Percentiles rank a stretch among this genome's conserved stretches.
phyloP scores from a whole-genome alignment of 192 early-diverging fungal species.

The Entomortierella parvispora region DNA sequence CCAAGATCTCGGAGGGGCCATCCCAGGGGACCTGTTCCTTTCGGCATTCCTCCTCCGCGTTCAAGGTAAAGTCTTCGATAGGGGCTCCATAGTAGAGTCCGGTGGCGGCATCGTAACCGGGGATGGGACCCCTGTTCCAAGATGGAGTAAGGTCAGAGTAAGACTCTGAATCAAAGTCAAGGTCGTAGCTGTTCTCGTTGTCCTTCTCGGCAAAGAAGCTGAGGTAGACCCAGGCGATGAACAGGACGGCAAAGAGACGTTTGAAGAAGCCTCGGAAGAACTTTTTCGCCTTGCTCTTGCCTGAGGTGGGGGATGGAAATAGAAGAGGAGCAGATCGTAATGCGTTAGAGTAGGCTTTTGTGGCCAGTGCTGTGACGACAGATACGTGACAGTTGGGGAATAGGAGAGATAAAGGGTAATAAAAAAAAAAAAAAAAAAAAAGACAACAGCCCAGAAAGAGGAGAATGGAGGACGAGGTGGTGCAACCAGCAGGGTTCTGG shows the following conservation, averaged over 20 bases:
- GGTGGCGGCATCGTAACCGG: too few relatives aligned
- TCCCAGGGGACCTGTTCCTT: constrained; percentile 30
- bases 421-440: too few relatives aligned
- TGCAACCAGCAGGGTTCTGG: too few relatives aligned
- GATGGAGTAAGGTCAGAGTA: not conserved
- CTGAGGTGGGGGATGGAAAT: not conserved
- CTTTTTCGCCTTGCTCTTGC: constrained; percentile 24
- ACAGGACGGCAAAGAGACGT: not conserved
- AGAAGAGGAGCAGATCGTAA: not conserved
- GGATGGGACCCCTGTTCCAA: too few relatives aligned
- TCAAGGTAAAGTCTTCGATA: too few relatives aligned
- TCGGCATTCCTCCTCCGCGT: not conserved
- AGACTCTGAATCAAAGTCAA: not conserved
- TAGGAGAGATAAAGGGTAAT: too few relatives aligned
- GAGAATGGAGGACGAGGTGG: too few relatives aligned
- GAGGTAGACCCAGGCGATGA: constrained; percentile 9
- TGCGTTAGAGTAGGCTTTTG: too few relatives aligned
- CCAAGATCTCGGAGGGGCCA: constrained; percentile 2
- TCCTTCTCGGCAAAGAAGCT: constrained; percentile 9
- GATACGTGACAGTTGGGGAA: too few relatives aligned
- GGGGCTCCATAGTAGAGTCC: too few relatives aligned
- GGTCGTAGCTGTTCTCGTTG: not conserved
- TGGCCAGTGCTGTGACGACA: too few relatives aligned
- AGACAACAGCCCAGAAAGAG: too few relatives aligned
- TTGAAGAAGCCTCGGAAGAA: constrained; percentile 20